Base-by-base conservation (phyloP, 108 stramenopile species). In the Nitzschia sp. region DNA sequence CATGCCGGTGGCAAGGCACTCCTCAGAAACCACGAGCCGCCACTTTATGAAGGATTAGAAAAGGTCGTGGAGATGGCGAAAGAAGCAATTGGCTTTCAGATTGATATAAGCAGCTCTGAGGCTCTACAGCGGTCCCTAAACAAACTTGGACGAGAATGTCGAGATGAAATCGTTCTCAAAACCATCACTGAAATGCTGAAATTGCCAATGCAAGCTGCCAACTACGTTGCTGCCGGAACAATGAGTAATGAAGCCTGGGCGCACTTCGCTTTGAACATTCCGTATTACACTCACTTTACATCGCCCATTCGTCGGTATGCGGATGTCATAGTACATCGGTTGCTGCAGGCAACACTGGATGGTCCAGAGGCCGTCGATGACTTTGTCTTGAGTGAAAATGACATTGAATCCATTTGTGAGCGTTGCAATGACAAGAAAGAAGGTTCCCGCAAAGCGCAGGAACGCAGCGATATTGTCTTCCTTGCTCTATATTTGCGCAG, bases 241-340 rank as follows among this genome's bases (percentile, higher is more conserved):
- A 8, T 88, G 4, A 62, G 63, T 21, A 72, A 81, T 25, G 66
- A 66, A 26, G 80, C 75, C 1, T 96, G 95, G 94, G 58, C 82
- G 8, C 96, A 96, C 73, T 97, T 92, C 72, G 98, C 96, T 3
- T 75, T 99, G 53, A 93, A 96, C 70, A 99, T 99, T 55, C 97
- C 97, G 0, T 96, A 95, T 80, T 99, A 99, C 74, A 99, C 98
- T 1, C 98, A 99, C 71, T 99, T 99, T 69, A 97, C 97, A 26
- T 84, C 81, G 35, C 98, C 97, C 2, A 97, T 97, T 67, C 82
- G 97, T 2, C 84, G 97, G 38, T 99, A 99, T 70, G 91, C 98
- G 0, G 98, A 99, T 76, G 91, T 97, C 4, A 82, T 97, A 59
- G 98, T 95, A 11, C 97, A 97, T 64, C 85, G 97, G 0, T 76